phyloP scores from a whole-genome alignment of 2,329 filamentous ascomycete genomes.

The Fusarium sp. region DNA sequence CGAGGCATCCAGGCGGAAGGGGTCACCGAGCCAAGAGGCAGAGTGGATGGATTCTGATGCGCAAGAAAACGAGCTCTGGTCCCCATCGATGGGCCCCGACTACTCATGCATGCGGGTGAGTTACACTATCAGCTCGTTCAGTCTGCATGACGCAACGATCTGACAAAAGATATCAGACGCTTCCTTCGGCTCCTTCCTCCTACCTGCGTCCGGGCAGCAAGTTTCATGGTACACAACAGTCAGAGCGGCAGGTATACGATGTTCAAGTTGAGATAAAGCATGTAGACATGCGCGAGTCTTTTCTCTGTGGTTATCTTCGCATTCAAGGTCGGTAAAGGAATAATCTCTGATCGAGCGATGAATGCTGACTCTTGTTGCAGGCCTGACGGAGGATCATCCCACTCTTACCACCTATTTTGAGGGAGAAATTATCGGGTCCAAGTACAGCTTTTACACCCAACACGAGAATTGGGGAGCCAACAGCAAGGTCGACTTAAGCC shows the following conservation, averaged over 20 bases:
- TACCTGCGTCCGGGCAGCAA: conserved; percentile 87
- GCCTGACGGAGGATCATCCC: conserved; percentile 92
- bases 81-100: conserved; percentile 53
- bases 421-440: conserved; percentile 95
- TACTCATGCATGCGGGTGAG: conserved; percentile 53
- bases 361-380: conserved; percentile 58
- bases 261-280: conserved; percentile 98
- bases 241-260: conserved; percentile 91
- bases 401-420: conserved; percentile 99
- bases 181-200: conserved; percentile 84
- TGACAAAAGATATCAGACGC: conserved; percentile 61
- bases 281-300: conserved; percentile 93
- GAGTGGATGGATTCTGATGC: conserved; percentile 41
- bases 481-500: conserved; percentile 89
- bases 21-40: conserved; percentile 34
- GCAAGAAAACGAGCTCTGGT: conserved; percentile 49
- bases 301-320: conserved; percentile 91
- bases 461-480: conserved; percentile 92
- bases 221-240: conserved; percentile 91
- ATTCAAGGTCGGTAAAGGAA: conserved; percentile 80
- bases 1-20: conserved; percentile 28
- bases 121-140: conserved; percentile 5
- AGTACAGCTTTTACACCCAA: conserved; percentile 92
- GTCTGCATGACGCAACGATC: conserved; percentile 9
- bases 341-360: background rate